Percentiles rank a stretch among this genome's conserved stretches.
Conservation (phyloP, 257 asterid genomes). For the Capsicum pubescens region DNA sequence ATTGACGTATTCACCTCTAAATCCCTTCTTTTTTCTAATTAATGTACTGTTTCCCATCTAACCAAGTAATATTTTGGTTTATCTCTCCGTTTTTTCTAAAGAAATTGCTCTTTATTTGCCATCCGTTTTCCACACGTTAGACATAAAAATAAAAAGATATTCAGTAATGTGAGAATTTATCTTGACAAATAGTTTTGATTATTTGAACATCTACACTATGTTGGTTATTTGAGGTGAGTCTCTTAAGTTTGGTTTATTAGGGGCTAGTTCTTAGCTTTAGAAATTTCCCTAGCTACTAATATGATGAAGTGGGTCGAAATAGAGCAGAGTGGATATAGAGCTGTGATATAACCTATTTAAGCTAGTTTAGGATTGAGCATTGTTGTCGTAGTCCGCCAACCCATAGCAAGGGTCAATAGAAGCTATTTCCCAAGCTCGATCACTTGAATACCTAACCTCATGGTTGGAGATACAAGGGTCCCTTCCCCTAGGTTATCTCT, state of each 20-base stretch:
- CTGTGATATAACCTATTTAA: background rate
- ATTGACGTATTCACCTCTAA: background rate
- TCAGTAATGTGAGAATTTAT: background rate
- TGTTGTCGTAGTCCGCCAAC: background rate
- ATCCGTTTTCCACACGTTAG: too few species aligned
- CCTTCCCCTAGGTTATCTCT: background rate
- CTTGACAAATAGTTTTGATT: background rate
- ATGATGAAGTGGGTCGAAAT: background rate
- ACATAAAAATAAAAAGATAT: too few species aligned
- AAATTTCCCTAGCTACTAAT: background rate
- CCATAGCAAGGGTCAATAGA: background rate
- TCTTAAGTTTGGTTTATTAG: background rate
- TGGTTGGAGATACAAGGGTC: background rate
- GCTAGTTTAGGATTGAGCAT: background rate
- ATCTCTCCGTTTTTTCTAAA: background rate
- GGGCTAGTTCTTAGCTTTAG: background rate
- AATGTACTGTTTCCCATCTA: background rate
- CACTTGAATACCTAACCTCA: background rate
- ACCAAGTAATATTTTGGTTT: background rate
- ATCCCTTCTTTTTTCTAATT: background rate
- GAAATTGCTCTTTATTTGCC: slow-evolving; percentile 9
- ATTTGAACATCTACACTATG: background rate
- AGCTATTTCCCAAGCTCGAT: background rate
- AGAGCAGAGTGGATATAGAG: background rate
- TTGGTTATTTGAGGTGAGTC: background rate